Base-by-base conservation (phyloP, 1,139 yeast species). In the Lodderomyces beijingensis region DNA sequence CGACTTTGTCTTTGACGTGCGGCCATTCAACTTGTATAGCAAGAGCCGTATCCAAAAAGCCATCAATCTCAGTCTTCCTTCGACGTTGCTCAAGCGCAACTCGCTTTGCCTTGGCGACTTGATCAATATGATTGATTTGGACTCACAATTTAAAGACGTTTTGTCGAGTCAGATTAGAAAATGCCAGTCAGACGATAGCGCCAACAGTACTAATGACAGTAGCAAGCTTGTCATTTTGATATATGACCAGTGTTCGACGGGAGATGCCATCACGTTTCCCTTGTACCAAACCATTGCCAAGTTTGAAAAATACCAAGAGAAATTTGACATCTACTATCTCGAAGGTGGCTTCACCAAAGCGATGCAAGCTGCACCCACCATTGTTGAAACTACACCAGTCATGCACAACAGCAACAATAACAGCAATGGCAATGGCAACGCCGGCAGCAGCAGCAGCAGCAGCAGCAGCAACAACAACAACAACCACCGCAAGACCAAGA, bases 201-300 rank as follows among this genome's bases (percentile, higher is more conserved):
- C 53, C 32, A 38, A 43, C 9, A 10, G 31, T 38, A 6, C 35
- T 37, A 4, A 47, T 46, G 18, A 28, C n/a, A n/a, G n/a, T n/a
- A 11, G 16, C 3, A 35, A 40, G 20, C 39, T 62, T 11, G 49
- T 51, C 5, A 51, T 80, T 16, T 53, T 81, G 9, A 52, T 81
- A 18, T 79, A 81, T 46, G 88, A 81, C 43, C 45, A 55, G 14
- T 44, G 47, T 22, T 57, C 68, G 12, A 33, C 38, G 10, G 42
- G 45, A 40, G 33, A 42, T 7, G 49, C 53, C 18, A 51, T 70
- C n/a, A 53, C 69, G 1, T 53, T 58, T 25, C 61, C 59, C 32
- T 43, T 71, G 9, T 58, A 55, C 41, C 75, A 70, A 36, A 69
- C 73, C 1, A 50, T 68, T 28, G 43, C 49, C 33, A 71, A 71